Conservation (phyloP, 306 rosid species). For the Erythrophleum fordii region DNA sequence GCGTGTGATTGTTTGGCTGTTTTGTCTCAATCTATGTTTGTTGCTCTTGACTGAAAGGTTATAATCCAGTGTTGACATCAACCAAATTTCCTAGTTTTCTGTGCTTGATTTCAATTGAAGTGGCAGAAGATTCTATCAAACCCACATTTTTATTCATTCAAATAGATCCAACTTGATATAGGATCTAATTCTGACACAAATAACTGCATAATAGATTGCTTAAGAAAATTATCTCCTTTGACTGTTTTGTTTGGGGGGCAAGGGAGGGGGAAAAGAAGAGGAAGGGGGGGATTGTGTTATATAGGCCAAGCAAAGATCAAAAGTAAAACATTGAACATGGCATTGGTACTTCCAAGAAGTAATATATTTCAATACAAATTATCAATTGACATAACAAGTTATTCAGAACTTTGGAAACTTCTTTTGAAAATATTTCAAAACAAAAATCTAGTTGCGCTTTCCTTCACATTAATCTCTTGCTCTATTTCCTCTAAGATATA, state of each 20-base stretch:
- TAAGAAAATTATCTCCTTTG: not conserved
- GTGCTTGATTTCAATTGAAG: not conserved
- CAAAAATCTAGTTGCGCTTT: not conserved
- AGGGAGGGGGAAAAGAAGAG: too few species aligned
- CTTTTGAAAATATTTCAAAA: not conserved
- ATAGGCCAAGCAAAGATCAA: conserved; percentile 2
- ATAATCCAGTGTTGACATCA: not conserved
- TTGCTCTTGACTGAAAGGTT: not conserved
- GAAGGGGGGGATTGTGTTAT: too few species aligned
- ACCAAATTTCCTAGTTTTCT: not conserved
- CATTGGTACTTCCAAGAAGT: conserved; percentile 10
- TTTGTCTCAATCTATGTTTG: not conserved
- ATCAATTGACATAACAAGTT: not conserved
- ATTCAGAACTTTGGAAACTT: not conserved
- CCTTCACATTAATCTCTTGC: not conserved
- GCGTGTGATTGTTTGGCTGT: not conserved
- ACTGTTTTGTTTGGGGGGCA: not conserved
- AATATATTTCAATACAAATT: conserved; percentile 8
- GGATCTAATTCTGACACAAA: not conserved
- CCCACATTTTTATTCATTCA: not conserved
- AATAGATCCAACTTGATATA: conserved; percentile 20
- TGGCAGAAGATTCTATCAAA: not conserved
- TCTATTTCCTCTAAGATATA: conserved; percentile 3
- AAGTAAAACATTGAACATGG: not conserved
- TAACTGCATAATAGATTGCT: not conserved